Base-by-base conservation (phyloP, 2,329 filamentous ascomycete species). In the Hortaea werneckii region DNA sequence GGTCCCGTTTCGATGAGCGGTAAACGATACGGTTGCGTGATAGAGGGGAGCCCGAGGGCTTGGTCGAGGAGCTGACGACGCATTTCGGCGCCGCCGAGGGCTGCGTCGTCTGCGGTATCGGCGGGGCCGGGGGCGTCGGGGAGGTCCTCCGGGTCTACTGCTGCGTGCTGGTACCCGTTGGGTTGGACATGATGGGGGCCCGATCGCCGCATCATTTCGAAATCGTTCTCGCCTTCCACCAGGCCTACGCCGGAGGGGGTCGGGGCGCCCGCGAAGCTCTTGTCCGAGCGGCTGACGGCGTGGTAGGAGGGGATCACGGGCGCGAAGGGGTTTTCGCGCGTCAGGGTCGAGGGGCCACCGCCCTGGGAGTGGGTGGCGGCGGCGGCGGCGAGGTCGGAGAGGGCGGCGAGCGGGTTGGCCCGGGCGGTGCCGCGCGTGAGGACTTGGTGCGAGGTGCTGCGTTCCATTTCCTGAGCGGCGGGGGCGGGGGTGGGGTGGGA, bases 391-490 rank as follows among this genome's bases (percentile, higher is more conserved):
- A 79, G 67, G 49, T 79, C 75, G 9, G 72, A 73, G 37, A 82
- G 67, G 5, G 76, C 71, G 29, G 61, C 59, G 10, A 64, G 72
- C 68, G 51, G 74, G 67, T 61, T 76, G 66, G 54, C 69, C 57
- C 50, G 69, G 63, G 60, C 57, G 27, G 58, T 62, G 45, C 72
- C 73, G 44, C 72, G 73, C 5, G 68, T 73, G 68, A 77, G 37
- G 62, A 76, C 58, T 69, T 82, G 64, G 63, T 77, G 66, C 38
- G 76, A 79, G 13, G 76, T 69, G 9, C 76, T 77, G 35, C 79
- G 75, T 42, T 77, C 74, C 78, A 82, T 82, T 44, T 78, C 78
- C 4, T 56, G 50, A 13, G 59, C 54, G 32, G 32, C 32, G 9
- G n/a, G 8, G 12, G 51, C 52, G n/a, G 57, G 54, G 41, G 57